Base-by-base conservation (phyloP, 2,329 filamentous ascomycete genomes). In the Coniella vitis region DNA sequence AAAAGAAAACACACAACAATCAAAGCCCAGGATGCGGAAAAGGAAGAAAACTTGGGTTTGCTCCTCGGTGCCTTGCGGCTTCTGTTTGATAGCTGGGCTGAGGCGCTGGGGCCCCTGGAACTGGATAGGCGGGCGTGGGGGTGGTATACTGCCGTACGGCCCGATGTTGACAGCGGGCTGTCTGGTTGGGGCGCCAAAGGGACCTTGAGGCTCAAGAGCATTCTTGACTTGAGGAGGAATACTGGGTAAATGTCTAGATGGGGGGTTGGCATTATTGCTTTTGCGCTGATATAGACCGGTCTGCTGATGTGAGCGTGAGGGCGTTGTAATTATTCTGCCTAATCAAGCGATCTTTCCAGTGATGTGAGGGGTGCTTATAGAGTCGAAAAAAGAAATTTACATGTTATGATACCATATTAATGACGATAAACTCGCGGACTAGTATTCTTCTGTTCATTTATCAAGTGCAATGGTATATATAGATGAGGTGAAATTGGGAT, bases 101-200 rank as follows among this genome's bases (percentile, higher is more conserved):
- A 70, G n/a, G 74, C 79, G 25, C 63, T 94, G 31, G 73, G 66
- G 21, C 67, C 69, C 4, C 71, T 76, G 14, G 87, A 95, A 58
- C 69, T 95, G 45, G 87, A 95, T 61, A 74, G 75, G 53, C 77
- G 82, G 51, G 86, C 87, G 16, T 94, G 88, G 87, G 70, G 70
- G 10, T 95, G 89, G 89, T 95, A 95, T 65, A 72, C 85, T 2
- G 75, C 78, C 19, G 80, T 90, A 17, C 73, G 90, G 54, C 89
- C 89, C 1, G 83, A 87, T 17, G 85, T 95, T 2, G 81, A 86
- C 51, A 68, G 74, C 49, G 90, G 89, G 0, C 78, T 79, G 41
- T 78, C 81, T 17, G 89, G 90, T 2, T 95, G 89, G 89, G 89
- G 89, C 22, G 86, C 84, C 12, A 93, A 91, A 64, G 87, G 86